Conservation (phyloP, 176 grass and related monocot species). For the Saccharum spontaneum region DNA sequence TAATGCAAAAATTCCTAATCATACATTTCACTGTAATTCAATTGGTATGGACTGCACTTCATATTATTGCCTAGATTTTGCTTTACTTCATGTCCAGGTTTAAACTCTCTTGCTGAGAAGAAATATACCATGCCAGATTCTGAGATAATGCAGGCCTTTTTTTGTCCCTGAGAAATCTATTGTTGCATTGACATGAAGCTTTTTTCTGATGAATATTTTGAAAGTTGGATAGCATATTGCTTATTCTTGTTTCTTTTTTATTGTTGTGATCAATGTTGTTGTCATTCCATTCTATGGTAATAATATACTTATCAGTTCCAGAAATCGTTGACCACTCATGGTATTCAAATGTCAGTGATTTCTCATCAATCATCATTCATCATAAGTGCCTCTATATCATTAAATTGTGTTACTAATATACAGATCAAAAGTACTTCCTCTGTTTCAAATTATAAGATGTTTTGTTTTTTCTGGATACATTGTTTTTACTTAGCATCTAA, state of each 20-base stretch:
- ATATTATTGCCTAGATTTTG: constrained; percentile 12
- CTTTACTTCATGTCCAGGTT: neutral
- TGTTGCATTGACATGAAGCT: neutral
- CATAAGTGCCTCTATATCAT: neutral
- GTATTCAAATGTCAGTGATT: neutral
- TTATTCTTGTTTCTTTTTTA: constrained; percentile 16
- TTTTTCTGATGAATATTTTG: neutral
- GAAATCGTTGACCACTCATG: neutral
- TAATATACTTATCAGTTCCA: neutral
- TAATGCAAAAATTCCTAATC: neutral
- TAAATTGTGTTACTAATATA: neutral
- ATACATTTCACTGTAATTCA: constrained; percentile 13
- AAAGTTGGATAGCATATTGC: constrained; percentile 2
- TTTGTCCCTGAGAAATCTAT: neutral
- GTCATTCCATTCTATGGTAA: neutral
- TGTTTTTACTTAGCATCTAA: no score
- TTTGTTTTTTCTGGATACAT: no score
- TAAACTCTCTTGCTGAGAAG: neutral
- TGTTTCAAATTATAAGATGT: no score
- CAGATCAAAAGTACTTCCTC: neutral
- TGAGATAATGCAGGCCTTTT: neutral
- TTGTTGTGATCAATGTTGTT: neutral
- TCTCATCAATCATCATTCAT: neutral
- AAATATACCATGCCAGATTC: neutral
- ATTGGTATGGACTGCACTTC: constrained; percentile 13